Evolutionary conservation across 768 basidiomycete genomes (phyloP), one percentile per base, ranked within the genome.

Genomic region (Lactarius evosmus): DNA sequence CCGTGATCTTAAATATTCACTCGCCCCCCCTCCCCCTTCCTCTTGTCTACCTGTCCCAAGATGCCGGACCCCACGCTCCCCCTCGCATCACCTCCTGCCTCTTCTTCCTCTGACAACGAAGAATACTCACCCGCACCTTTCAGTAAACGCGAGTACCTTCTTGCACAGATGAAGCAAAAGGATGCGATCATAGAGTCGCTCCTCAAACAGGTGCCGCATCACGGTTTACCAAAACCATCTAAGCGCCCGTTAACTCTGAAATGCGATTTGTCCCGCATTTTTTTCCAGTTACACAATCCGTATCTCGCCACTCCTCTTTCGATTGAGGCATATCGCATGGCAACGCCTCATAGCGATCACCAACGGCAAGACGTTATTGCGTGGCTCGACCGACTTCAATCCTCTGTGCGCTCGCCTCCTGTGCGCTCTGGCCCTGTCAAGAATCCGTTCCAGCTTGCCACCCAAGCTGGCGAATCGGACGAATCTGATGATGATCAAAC

Each of bases 111-210:
- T 19, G 59, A 65, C 6, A 52, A 49, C 63, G 67, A 73, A 68
- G 74, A 72, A 66, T 72, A 25, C 67, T 71, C 8, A 55, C 71
- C 46, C 1, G 38, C 32, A 5, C 70, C 74, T 66, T 76, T 74
- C 69, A 94, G 91, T 72, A 93, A 93, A 78, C 85, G 91, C 62
- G 92, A 93, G 70, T 92, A 92, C 71, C 79, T 94, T 19, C 82
- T 93, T 29, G 89, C 90, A 5, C 89, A 93, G 72, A 87, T 94
- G 67, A 83, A 87, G 59, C 91, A 94, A 76, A 94, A 94, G 77
- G 91, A 94, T 76, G 79, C 84, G 22, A 88, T 93, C 69, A 93
- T 94, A 68, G 89, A 92, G 66, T 88, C 86, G 16, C 83, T 93
- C 16, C 81, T 94, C 67, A 92, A 92, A 72, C 90, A 93, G 79